A percentile compares a stretch with the other conserved stretches of the same genome.
phyloP scores from a whole-genome alignment of 2,329 filamentous ascomycete species.

The Septoria petroselini region DNA sequence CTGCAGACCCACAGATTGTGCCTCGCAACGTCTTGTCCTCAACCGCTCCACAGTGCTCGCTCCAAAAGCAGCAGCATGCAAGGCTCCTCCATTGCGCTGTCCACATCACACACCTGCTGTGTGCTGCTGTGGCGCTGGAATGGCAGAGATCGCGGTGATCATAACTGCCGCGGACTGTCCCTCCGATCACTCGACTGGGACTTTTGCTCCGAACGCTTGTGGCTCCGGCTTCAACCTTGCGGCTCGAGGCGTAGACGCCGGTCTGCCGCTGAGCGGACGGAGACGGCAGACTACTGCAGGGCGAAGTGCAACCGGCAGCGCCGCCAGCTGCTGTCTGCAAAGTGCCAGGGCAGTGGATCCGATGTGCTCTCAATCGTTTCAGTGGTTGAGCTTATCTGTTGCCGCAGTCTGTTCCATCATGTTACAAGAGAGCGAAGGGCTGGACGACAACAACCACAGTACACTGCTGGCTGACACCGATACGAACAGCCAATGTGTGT shows the following conservation, averaged over 20 bases:
- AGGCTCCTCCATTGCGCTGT: no score
- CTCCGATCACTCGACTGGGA: neutral
- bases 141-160: no score
- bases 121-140: no score
- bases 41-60: no score
- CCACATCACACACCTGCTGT: no score
- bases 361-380: constrained; percentile 13
- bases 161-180: neutral
- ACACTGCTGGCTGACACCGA: neutral
- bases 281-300: constrained; percentile 8
- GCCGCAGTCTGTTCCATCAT: neutral
- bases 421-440: no score
- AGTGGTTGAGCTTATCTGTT: constrained; percentile 16
- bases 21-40: no score
- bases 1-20: constrained; percentile 6
- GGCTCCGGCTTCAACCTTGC: constrained; percentile 5
- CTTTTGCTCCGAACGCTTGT: constrained; percentile 7
- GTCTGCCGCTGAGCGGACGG: neutral
- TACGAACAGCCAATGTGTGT: neutral
- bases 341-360: constrained; percentile 12
- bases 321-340: neutral
- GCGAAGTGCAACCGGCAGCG: constrained; percentile 5
- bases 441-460: no score
- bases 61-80: no score
- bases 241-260: neutral